Conservation (phyloP, 2,329 filamentous ascomycete genomes). For the Chalaropsis ovoidea region DNA sequence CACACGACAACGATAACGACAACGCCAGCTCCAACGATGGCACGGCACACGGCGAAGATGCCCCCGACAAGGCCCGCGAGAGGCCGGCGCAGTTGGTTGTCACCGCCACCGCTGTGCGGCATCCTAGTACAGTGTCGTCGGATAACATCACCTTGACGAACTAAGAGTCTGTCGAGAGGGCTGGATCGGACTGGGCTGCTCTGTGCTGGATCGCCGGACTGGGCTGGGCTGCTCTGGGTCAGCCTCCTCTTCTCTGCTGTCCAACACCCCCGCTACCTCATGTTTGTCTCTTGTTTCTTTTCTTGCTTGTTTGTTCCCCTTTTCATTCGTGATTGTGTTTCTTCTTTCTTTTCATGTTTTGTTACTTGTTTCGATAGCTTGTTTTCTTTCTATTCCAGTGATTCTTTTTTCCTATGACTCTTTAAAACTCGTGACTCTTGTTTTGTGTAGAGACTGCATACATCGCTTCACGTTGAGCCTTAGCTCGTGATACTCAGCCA, state of each 20-base stretch:
- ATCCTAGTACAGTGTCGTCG: slow-evolving; percentile 15
- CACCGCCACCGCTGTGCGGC: background rate
- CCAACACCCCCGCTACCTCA: background rate
- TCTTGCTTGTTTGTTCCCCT: background rate
- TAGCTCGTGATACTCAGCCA: too few species aligned
- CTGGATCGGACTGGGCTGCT: background rate
- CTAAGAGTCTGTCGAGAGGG: background rate
- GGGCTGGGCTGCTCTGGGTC: background rate
- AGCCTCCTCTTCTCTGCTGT: background rate
- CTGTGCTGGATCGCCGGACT: background rate
- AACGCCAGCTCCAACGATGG: background rate
- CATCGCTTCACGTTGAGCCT: too few species aligned
- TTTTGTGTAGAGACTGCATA: background rate
- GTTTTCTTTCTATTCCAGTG: slow-evolving; percentile 2
- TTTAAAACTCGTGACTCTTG: background rate
- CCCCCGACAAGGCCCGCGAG: slow-evolving; percentile 3
- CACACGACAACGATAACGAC: background rate
- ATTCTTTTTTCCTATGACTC: background rate
- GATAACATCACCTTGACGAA: slow-evolving; percentile 16
- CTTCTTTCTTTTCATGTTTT: slow-evolving; percentile 17
- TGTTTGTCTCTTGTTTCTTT: background rate
- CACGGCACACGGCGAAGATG: background rate
- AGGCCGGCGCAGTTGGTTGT: background rate
- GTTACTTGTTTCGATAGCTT: background rate
- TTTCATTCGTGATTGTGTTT: slow-evolving; percentile 24